Evolutionary conservation across 108 stramenopile species (phyloP).

Genomic region (Cyclotella sp.): DNA sequence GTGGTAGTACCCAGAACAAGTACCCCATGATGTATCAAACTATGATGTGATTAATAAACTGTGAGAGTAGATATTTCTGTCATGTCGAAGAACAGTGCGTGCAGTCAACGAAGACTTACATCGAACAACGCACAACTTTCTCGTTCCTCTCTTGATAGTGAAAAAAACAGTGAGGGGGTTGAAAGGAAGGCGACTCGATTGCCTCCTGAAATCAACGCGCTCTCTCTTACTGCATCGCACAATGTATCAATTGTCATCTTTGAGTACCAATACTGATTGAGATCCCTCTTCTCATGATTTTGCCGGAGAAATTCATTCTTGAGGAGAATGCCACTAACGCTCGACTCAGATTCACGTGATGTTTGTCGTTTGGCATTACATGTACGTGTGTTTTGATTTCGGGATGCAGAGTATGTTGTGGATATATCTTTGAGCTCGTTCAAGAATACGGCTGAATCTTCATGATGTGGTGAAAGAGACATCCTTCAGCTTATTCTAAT

Average conservation of each 20-base stretch:
- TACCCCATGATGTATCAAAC: conserved; percentile 61
- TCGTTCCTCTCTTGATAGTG: conserved; percentile 46
- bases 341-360: not conserved
- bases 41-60: conserved; percentile 1
- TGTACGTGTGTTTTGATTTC: conserved; percentile 6
- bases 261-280: conserved; percentile 89
- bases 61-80: not conserved
- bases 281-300: conserved; percentile 47
- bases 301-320: conserved; percentile 25
- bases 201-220: conserved; percentile 15
- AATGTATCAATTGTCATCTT: conserved; percentile 59
- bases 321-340: too few species aligned
- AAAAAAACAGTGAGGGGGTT: conserved; percentile 77
- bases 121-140: conserved; percentile 64
- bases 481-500: not conserved
- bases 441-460: conserved; percentile 18
- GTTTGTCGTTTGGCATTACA: not conserved
- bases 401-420: conserved; percentile 2
- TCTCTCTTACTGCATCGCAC: conserved; percentile 45
- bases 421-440: conserved; percentile 37
- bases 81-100: not conserved
- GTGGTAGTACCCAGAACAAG: conserved; percentile 58
- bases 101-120: conserved; percentile 40
- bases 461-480: not conserved
- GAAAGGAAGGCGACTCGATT: conserved; percentile 68